Evolutionary conservation across 202 grass and related monocot genomes (phyloP), one percentile per base, ranked within the genome.

Genomic region (Digitaria exilis): DNA sequence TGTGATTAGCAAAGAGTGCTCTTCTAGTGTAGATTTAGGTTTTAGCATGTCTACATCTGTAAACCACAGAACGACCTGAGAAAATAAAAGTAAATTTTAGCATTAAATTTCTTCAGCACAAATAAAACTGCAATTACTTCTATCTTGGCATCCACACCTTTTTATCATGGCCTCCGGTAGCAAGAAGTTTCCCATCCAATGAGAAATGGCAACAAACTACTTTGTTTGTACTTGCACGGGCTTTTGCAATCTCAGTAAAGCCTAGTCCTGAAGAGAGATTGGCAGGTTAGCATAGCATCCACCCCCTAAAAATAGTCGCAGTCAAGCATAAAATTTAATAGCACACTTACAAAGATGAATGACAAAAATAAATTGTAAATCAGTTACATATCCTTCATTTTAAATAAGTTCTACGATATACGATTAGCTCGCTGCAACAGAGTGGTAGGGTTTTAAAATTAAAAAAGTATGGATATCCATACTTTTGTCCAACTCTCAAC

Each of bases 101-200:
- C n/a, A 73, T 82, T 30, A 54, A 80, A 52, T 28, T 77, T 69
- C 42, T 28, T 58, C 62, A 51, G 7, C 21, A 61, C 25, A 22
- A 30, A 19, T 25, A 59, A 75, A 60, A 50, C 17, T 50, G 81
- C 6, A 76, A 34, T 51, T 32, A 21, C 16, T 67, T 65, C 4
- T 42, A 67, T 41, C 14, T 64, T 59, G 14, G 75, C 35, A 42
- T 71, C 63, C 46, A 64, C 39, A 97, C 94, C 94, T 97, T 97
- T 79, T 97, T 97, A 91, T 97, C 94, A 82, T 97, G 94, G 25
- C 94, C 94, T 66, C 94, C 94, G 60, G 94, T 97, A 10, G 94
- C 94, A 84, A 97, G 91, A 43, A 97, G 71, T 84, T 97, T 93
- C 21, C 94, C 94, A 68, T 97, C 94, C 2, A 87, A 88, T 21